Evolutionary conservation across 78 protist genomes (phyloP), one percentile per base, ranked within the genome.

Genomic region (Cavenderia fasciculata): DNA sequence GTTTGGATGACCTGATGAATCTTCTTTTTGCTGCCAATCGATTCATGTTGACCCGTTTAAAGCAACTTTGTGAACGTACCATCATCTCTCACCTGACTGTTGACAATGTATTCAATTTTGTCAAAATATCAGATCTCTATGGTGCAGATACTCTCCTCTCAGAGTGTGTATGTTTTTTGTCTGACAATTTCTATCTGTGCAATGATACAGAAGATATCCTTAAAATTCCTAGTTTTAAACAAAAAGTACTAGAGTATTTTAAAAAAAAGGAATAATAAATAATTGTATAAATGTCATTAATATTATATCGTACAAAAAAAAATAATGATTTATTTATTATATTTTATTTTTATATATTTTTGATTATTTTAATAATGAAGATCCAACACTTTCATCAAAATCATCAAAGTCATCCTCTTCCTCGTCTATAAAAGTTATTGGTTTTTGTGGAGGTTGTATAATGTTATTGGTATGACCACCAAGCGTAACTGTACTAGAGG

Each of bases 71-170:
- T 31, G 89, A 82, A 40, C 49, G 41, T 19, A 21, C 51, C 21
- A 82, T 82, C 31, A 68, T 68, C 51, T 68, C 51, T 23, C 59
- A 56, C 11, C 41, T 65, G 23, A 43, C 33, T 27, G 29, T 54
- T 44, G 33, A 68, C 25, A 82, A 82, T 43, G 47, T 82, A 0
- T 65, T 43, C 14, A 82, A n/a, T 52, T 68, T 62, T 2, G 47
- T 82, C 47, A 82, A 82, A 21, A n/a, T 82, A 18, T 43, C 89
- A 12, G 89, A 82, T 27, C 38, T 82, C 27, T 68, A 82, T 54
- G 89, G 68, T n/a, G n/a, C 89, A 8, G 40, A 69, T 10, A 41
- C 68, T 3, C 51, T 82, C 23, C 52, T 82, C 4, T 10, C 21
- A 11, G 89, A 82, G 43, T 70, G 69, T 29, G 57, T 82, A 0